Conservation (phyloP, 805 yeast genomes). For the Cyberlindnera euphorbiiphila region DNA sequence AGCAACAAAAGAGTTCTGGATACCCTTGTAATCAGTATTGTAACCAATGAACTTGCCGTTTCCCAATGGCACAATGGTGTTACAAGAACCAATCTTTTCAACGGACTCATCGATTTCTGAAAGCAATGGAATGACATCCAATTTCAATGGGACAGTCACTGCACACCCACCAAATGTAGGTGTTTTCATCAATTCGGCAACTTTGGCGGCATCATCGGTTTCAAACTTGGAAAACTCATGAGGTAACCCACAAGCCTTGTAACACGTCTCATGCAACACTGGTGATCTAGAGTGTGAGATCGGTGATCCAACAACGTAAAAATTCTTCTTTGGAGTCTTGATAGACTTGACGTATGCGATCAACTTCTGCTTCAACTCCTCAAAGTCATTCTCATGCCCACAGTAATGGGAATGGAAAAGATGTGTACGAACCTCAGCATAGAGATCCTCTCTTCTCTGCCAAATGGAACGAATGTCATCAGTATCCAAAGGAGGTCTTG, state of each 20-base stretch:
- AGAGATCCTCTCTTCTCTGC: conserved; percentile 76
- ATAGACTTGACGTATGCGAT: conserved; percentile 62
- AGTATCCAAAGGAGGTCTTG: conserved; percentile 76
- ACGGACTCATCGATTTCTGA: conserved; percentile 74
- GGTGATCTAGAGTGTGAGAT: conserved; percentile 89
- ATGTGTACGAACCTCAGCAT: conserved; percentile 73
- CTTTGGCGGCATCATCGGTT: conserved; percentile 57
- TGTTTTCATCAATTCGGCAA: conserved; percentile 46
- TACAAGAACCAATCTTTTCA: conserved; percentile 83
- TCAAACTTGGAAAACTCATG: conserved; percentile 65
- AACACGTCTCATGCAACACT: conserved; percentile 76
- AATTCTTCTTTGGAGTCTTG: conserved; percentile 45
- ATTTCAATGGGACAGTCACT: conserved; percentile 89
- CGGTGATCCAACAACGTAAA: conserved; percentile 78
- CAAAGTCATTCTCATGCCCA: conserved; percentile 47
- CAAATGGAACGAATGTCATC: conserved; percentile 82
- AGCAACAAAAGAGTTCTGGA: conserved; percentile 58
- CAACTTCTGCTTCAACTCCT: conserved; percentile 55
- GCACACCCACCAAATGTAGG: conserved; percentile 86
- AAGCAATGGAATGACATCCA: conserved; percentile 69
- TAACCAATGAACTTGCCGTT: conserved; percentile 63
- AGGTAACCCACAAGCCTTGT: conserved; percentile 71
- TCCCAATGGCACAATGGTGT: conserved; percentile 65
- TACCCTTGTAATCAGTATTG: conserved; percentile 96
- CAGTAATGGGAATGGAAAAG: conserved; percentile 77